Evolutionary conservation across 176 grass and related monocot genomes (phyloP).

Genomic region (Guadua angustifolia): DNA sequence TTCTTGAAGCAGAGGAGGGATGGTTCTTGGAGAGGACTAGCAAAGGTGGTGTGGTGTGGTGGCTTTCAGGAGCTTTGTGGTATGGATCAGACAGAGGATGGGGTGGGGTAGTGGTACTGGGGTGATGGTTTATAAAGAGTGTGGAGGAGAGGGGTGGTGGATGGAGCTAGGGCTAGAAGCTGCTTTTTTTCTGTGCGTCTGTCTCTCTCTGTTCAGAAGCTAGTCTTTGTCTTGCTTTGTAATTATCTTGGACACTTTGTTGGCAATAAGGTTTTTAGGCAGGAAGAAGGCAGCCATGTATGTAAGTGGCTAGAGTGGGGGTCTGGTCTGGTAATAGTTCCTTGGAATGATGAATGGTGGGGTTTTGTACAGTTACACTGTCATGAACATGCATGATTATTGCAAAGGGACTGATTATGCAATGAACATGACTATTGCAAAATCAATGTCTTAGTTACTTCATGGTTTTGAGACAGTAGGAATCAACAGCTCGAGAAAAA

Average conservation of each 20-base stretch:
- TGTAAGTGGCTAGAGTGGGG: constrained; percentile 9
- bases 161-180: constrained; percentile 28
- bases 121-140: constrained; percentile 56
- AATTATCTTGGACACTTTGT: constrained; percentile 46
- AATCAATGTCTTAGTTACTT: background rate
- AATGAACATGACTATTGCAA: background rate
- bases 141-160: background rate
- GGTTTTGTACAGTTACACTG: constrained; percentile 33
- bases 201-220: constrained; percentile 44
- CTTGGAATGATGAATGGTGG: constrained; percentile 59
- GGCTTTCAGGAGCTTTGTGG: constrained; percentile 56
- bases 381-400: background rate
- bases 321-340: background rate
- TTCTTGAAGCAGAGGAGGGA: constrained; percentile 44
- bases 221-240: constrained; percentile 52
- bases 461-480: background rate
- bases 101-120: constrained; percentile 15
- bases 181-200: constrained; percentile 49
- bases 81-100: constrained; percentile 34
- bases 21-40: constrained; percentile 34
- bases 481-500: background rate
- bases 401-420: background rate
- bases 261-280: constrained; percentile 33
- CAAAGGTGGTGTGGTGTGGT: constrained; percentile 40
- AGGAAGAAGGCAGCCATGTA: background rate